phyloP scores from a whole-genome alignment of 768 basidiomycete genomes.

The Boletus edulis region DNA sequence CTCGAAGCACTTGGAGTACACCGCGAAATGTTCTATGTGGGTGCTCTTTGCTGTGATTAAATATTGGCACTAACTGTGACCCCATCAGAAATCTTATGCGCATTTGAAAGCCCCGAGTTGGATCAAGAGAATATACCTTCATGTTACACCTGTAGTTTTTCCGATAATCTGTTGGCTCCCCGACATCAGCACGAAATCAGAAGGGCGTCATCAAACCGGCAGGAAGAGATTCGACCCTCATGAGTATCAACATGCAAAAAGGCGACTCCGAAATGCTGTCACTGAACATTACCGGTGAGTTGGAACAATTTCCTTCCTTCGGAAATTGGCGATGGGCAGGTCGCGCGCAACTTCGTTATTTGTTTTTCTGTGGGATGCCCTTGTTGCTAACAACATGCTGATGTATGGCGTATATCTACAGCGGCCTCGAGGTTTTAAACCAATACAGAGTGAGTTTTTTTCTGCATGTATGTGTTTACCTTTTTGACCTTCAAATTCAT shows the following conservation, averaged over 20 bases:
- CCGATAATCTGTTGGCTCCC: not conserved
- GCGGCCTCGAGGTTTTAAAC: constrained; percentile 79
- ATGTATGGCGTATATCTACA: constrained; percentile 26
- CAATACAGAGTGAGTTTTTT: constrained; percentile 68
- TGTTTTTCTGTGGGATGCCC: not conserved
- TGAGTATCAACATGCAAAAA: constrained; percentile 79
- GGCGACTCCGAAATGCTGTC: constrained; percentile 78
- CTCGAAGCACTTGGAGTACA: constrained; percentile 74
- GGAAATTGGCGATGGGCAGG: not conserved
- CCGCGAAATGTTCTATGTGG: constrained; percentile 54
- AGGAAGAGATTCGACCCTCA: constrained; percentile 50
- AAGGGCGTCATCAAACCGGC: not conserved
- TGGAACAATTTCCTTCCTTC: not conserved
- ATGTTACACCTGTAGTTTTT: not conserved
- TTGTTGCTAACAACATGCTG: constrained; percentile 1
- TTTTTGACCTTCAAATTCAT: not conserved
- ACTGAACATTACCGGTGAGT: constrained; percentile 76
- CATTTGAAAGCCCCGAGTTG: constrained; percentile 6
- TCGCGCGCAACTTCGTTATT: not conserved
- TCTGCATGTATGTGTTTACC: not conserved
- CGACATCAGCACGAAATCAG: not conserved
- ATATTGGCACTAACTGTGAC: not conserved
- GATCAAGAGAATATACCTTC: constrained; percentile 7
- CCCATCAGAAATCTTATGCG: constrained; percentile 11
- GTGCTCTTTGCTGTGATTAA: constrained; percentile 12